These are phyloP conservation scores for Fusarium sp. DNA, from an alignment of 2,329 filamentous ascomycete genomes.

Conservation along the genomic window DNA sequence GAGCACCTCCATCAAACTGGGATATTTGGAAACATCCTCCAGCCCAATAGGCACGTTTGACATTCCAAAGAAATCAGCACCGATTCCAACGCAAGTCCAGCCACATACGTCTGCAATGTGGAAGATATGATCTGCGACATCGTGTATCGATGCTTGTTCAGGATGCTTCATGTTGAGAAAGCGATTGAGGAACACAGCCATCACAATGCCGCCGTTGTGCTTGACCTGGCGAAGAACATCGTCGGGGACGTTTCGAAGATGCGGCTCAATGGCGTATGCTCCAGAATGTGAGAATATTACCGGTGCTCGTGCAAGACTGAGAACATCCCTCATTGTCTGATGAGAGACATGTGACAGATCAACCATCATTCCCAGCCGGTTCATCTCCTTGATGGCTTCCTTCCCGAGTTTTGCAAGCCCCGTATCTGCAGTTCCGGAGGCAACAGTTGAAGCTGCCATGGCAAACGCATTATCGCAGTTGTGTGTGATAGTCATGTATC, in stretches of 20 bases:
- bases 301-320: slow-evolving; percentile 43
- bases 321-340: slow-evolving; percentile 48
- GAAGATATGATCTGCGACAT: slow-evolving; percentile 52
- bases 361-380: slow-evolving; percentile 52
- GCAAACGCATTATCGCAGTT: slow-evolving; percentile 51
- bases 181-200: slow-evolving; percentile 54
- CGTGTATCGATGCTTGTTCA: slow-evolving; percentile 48
- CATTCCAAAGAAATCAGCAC: slow-evolving; percentile 54
- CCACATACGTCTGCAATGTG: slow-evolving; percentile 49
- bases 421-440: slow-evolving; percentile 36
- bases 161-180: slow-evolving; percentile 49
- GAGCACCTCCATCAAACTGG: slow-evolving; percentile 46
- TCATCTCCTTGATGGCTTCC: slow-evolving; percentile 51
- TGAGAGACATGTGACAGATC: slow-evolving; percentile 50
- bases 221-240: slow-evolving; percentile 52
- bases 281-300: slow-evolving; percentile 51
- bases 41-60: slow-evolving; percentile 43
- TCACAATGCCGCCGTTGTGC: slow-evolving; percentile 54
- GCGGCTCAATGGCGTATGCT: slow-evolving; percentile 42
- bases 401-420: slow-evolving; percentile 46
- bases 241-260: slow-evolving; percentile 56
- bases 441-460: slow-evolving; percentile 48
- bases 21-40: slow-evolving; percentile 52
- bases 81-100: slow-evolving; percentile 54
- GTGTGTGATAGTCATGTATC: slow-evolving; percentile 54